Conservation (phyloP, 2,329 filamentous ascomycete genomes). For the Dissoconium aciculare region DNA sequence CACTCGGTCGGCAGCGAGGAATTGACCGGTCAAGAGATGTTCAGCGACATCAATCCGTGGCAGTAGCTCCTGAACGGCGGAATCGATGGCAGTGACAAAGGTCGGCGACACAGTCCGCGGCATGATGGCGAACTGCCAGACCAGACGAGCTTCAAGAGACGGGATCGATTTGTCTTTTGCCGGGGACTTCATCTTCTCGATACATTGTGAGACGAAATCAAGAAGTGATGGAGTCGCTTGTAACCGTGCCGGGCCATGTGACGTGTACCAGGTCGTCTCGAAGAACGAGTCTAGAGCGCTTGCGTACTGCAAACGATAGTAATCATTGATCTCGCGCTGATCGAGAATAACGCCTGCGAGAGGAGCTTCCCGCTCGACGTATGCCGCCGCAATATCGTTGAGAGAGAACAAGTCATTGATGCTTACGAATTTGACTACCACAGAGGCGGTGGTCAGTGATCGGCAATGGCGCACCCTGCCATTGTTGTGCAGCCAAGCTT, state of each 20-base stretch:
- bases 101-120: conserved; percentile 18
- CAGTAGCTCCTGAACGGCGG: conserved; percentile 41
- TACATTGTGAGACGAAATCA: conserved; percentile 51
- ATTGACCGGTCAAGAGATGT: conserved; percentile 57
- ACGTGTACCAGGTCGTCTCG: conserved; percentile 70
- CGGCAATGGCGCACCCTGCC: not conserved
- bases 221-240: conserved; percentile 44
- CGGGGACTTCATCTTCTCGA: conserved; percentile 29
- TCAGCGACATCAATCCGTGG: conserved; percentile 64
- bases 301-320: conserved; percentile 65
- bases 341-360: conserved; percentile 30
- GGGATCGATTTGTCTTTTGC: conserved; percentile 18
- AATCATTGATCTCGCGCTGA: conserved; percentile 54
- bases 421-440: conserved; percentile 35
- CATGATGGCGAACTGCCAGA: conserved; percentile 44
- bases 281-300: conserved; percentile 59
- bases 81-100: conserved; percentile 27
- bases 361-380: conserved; percentile 14
- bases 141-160: conserved; percentile 43
- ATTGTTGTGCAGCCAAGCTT: conserved; percentile 5
- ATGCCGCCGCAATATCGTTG: conserved; percentile 40
- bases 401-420: conserved; percentile 59
- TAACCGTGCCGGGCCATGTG: conserved; percentile 38
- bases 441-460: conserved; percentile 5
- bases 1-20: conserved; percentile 46